A percentile compares a stretch with the other conserved stretches of the same genome.
Evolutionary conservation across 139 green algal genomes (phyloP).

Genomic region (Edaphochlamys debaryana): DNA sequence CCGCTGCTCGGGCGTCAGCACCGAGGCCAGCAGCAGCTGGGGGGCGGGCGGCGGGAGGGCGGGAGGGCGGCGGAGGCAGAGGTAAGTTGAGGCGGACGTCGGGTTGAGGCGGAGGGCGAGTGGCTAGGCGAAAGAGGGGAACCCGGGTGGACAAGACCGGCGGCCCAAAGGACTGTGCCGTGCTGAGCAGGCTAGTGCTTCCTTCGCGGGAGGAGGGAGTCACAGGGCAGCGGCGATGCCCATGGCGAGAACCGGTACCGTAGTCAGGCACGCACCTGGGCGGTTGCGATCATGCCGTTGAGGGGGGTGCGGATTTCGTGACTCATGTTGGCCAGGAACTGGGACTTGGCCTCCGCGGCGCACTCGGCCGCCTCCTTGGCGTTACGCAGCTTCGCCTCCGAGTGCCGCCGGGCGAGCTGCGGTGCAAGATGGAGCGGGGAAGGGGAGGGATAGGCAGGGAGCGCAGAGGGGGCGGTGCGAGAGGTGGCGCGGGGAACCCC

Average conservation of each 20-base stretch:
- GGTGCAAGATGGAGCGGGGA: background rate
- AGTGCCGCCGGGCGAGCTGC: slow-evolving; percentile 24
- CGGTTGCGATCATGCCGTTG: slow-evolving; percentile 94
- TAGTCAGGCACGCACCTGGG: slow-evolving; percentile 80
- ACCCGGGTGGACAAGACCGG: no score
- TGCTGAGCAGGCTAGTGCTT: no score
- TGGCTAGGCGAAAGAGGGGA: no score
- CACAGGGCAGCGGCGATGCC: no score
- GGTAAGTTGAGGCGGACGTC: no score
- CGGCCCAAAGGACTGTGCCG: no score
- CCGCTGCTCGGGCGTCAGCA: slow-evolving; percentile 74
- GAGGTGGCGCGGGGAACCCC: background rate
- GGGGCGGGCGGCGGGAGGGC: slow-evolving; percentile 9
- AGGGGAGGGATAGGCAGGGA: no score
- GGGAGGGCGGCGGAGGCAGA: no score
- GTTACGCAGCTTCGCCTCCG: slow-evolving; percentile 18
- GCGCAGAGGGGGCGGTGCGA: background rate
- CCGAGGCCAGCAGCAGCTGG: slow-evolving; percentile 82
- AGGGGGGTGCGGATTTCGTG: slow-evolving; percentile 96
- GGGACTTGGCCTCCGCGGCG: slow-evolving; percentile 81
- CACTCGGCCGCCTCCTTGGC: slow-evolving; percentile 58
- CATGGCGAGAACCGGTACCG: no score
- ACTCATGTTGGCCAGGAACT: slow-evolving; percentile 94
- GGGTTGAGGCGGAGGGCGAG: no score
- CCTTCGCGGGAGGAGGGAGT: no score